Base-by-base conservation (phyloP, 2,329 filamentous ascomycete genomes). In the Mycocentrospora acerina region DNA sequence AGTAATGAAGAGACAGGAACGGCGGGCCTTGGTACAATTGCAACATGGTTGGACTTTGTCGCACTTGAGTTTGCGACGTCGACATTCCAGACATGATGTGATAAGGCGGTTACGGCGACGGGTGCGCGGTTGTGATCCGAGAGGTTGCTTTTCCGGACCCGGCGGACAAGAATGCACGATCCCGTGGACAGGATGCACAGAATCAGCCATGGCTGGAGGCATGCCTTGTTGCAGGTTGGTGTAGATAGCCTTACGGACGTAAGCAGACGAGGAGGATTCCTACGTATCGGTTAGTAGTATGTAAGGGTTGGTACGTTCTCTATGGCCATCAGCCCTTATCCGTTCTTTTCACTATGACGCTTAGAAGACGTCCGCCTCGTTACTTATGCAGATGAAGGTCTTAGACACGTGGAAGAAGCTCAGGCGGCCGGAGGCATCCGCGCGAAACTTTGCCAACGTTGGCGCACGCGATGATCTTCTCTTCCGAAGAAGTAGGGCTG, bases 1-100 rank as follows among this genome's bases (percentile, higher is more conserved):
- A 2, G 81, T 79, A 24, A 88, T 74, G 58, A 86, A 88, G 25
- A 86, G 63, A 51, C 77, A 80, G 48, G 76, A 71, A 13, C 75
- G 69, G n/a, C 61, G 56, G 57, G 71, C 73, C 35, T 74, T 69
- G n/a, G 64, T 67, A 64, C 82, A 85, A 64, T 87, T 87, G 48
- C 74, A 75, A 60, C 86, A 91, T 44, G 87, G 85, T 34, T 85
- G 77, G 14, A 74, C 67, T 60, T 87, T 88, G 70, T 88, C 83
- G 69, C 87, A 91, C 63, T 86, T 88, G 39, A 90, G 72, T 67
- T 91, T 91, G 27, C 87, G 78, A 15, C 85, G 79, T 26, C 87
- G 78, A 60, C 64, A 68, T 46, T 68, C 66, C 13, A 68, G 57
- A 36, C 66, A 68, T 4, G 63, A 67, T 12, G 59, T 66, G 34